phyloP scores from a whole-genome alignment of 2,329 filamentous ascomycete species.

The Coniochaeta sp. region DNA sequence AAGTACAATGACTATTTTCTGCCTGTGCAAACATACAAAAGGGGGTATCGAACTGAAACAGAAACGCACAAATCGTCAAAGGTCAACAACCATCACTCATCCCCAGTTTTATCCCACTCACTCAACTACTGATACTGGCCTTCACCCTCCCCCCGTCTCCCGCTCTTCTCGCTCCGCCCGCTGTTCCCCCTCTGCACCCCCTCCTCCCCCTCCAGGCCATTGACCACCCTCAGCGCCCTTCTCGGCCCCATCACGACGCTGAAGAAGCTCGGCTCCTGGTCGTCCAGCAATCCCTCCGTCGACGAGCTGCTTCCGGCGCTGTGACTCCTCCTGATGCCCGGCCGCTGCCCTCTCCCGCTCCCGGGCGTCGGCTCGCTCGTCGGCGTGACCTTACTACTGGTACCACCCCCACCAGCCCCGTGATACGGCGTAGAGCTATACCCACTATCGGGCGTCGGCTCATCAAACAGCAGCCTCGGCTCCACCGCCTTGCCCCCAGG shows the following conservation, averaged over 20 bases:
- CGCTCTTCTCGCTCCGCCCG: slow-evolving; percentile 4
- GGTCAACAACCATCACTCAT: neutral
- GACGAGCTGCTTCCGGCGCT: slow-evolving; percentile 28
- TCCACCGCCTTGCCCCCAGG: slow-evolving; percentile 7
- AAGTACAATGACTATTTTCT: neutral
- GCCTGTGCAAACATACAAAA: neutral
- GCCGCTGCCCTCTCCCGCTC: slow-evolving; percentile 11
- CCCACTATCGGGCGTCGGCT: slow-evolving; percentile 11
- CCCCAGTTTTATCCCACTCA: neutral
- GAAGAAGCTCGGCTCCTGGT: slow-evolving; percentile 53
- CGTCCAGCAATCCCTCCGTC: slow-evolving; percentile 28
- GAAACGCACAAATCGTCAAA: neutral
- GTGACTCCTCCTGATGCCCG: slow-evolving; percentile 20
- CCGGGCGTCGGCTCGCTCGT: slow-evolving; percentile 8
- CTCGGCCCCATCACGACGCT: slow-evolving; percentile 56
- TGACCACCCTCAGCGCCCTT: slow-evolving; percentile 58
- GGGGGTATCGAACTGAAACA: neutral
- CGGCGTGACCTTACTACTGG: neutral
- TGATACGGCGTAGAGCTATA: slow-evolving; percentile 2
- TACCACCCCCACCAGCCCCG: neutral
- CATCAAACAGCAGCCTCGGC: slow-evolving; percentile 13
- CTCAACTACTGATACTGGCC: neutral
- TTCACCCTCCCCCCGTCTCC: neutral
- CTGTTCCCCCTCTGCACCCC: slow-evolving; percentile 2
- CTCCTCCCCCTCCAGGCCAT: slow-evolving; percentile 26